These are phyloP conservation scores for Malassezia caprae DNA, from an alignment of 1,284 basidiomycete genomes.

Conservation along the genomic window DNA sequence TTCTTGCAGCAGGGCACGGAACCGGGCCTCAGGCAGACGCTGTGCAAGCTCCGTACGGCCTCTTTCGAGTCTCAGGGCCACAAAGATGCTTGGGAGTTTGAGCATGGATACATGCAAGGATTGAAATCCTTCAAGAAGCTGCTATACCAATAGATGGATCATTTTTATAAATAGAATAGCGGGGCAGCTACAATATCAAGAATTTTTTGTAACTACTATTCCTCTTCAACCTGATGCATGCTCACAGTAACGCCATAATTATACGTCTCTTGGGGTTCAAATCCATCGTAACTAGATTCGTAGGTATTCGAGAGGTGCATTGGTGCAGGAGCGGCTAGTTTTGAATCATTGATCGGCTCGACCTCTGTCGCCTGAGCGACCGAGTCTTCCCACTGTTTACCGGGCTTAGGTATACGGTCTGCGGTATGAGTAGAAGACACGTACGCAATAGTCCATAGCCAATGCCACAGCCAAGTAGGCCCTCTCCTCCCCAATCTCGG, in stretches of 20 bases:
- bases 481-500: constrained; percentile 44
- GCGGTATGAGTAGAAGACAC: background rate
- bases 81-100: constrained; percentile 48
- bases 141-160: background rate
- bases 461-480: constrained; percentile 41
- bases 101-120: constrained; percentile 56
- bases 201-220: background rate
- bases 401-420: constrained; percentile 19
- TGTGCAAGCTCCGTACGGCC: constrained; percentile 53
- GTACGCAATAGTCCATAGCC: constrained; percentile 38
- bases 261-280: background rate
- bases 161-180: background rate
- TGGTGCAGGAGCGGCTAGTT: background rate
- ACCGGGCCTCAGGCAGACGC: constrained; percentile 58
- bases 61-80: constrained; percentile 52
- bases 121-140: constrained; percentile 28
- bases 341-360: background rate
- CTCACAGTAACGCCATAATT: constrained; percentile 15
- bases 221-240: constrained; percentile 17
- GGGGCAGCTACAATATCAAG: background rate
- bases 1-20: constrained; percentile 53
- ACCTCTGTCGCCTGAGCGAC: background rate
- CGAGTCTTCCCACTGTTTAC: constrained; percentile 4
- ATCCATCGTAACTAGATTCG: background rate
- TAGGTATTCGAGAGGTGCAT: background rate